A percentile compares a stretch with the other conserved stretches of the same genome.
These are phyloP conservation scores for Mycena citricolor DNA, from an alignment of 1,284 basidiomycete species.

Conservation along the genomic window DNA sequence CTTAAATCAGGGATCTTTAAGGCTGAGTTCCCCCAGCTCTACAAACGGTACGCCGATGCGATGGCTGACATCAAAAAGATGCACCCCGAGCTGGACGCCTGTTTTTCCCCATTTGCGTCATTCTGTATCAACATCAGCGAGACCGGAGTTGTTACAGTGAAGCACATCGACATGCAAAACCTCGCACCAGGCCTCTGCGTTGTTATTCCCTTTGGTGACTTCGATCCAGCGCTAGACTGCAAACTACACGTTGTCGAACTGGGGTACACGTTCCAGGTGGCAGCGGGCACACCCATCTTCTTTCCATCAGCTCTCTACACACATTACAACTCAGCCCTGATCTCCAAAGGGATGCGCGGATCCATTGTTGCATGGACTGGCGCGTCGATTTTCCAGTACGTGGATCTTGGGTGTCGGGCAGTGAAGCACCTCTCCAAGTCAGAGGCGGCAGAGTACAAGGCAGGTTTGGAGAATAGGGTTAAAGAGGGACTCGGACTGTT, in stretches of 20 bases:
- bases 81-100: background rate
- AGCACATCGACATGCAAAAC: slow-evolving; percentile 5
- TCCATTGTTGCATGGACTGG: slow-evolving; percentile 14
- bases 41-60: background rate
- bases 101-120: slow-evolving; percentile 4
- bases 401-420: slow-evolving; percentile 5
- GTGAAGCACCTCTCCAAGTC: background rate
- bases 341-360: slow-evolving; percentile 6
- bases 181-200: slow-evolving; percentile 1
- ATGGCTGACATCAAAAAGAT: background rate
- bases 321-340: slow-evolving; percentile 7
- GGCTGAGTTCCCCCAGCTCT: slow-evolving; percentile 1
- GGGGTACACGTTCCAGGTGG: slow-evolving; percentile 3
- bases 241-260: slow-evolving; percentile 3
- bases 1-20: background rate
- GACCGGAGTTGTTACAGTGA: background rate
- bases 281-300: slow-evolving; percentile 5
- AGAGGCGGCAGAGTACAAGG: background rate
- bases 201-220: slow-evolving; percentile 2
- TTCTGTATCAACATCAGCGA: slow-evolving; percentile 1
- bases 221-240: slow-evolving; percentile 3
- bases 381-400: slow-evolving; percentile 7
- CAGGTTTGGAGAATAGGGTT: background rate
- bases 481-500: background rate
- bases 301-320: slow-evolving; percentile 11